Conservation (phyloP, 495 filamentous ascomycete species). For the Halenospora varia region DNA sequence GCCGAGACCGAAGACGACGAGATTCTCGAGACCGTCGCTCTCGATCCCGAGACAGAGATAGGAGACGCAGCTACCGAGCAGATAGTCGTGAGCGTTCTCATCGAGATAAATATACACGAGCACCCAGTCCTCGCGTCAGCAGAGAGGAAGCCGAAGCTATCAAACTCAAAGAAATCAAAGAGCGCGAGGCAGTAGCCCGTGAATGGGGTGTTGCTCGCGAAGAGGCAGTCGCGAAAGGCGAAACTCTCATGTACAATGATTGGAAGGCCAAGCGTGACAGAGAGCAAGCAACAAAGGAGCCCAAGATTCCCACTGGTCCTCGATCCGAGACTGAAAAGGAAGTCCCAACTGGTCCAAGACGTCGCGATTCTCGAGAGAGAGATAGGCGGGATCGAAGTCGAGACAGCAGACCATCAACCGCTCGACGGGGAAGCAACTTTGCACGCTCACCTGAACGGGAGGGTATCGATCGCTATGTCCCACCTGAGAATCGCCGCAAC, state of each 20-base stretch:
- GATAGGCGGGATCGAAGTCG: slow-evolving; percentile 10
- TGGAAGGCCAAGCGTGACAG: slow-evolving; percentile 1
- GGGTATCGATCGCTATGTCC: slow-evolving; percentile 55
- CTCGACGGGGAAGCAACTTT: slow-evolving; percentile 31
- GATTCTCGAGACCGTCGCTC: slow-evolving; percentile 22
- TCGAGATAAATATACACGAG: slow-evolving; percentile 24
- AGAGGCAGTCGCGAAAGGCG: neutral
- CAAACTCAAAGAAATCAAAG: slow-evolving; percentile 20
- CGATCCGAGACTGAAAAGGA: neutral
- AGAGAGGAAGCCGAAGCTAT: slow-evolving; percentile 12
- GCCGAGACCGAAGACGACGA: slow-evolving; percentile 27
- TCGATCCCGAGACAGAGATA: slow-evolving; percentile 29
- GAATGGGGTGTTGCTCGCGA: slow-evolving; percentile 14
- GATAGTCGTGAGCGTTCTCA: slow-evolving; percentile 17
- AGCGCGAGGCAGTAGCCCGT: slow-evolving; percentile 5
- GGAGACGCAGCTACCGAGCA: slow-evolving; percentile 27
- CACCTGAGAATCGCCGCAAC: slow-evolving; percentile 22
- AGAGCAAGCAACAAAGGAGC: slow-evolving; percentile 4
- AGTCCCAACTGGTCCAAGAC: slow-evolving; percentile 2
- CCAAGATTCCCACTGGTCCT: neutral
- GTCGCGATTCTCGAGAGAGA: slow-evolving; percentile 19
- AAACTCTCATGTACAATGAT: slow-evolving; percentile 1
- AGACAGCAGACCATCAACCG: slow-evolving; percentile 21
- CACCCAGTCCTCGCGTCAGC: slow-evolving; percentile 15
- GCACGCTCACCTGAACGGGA: slow-evolving; percentile 38